Evolutionary conservation across 2,329 filamentous ascomycete species (phyloP), one percentile per base, ranked within the genome.

Genomic region (Scopulariopsis brevicaulis): DNA sequence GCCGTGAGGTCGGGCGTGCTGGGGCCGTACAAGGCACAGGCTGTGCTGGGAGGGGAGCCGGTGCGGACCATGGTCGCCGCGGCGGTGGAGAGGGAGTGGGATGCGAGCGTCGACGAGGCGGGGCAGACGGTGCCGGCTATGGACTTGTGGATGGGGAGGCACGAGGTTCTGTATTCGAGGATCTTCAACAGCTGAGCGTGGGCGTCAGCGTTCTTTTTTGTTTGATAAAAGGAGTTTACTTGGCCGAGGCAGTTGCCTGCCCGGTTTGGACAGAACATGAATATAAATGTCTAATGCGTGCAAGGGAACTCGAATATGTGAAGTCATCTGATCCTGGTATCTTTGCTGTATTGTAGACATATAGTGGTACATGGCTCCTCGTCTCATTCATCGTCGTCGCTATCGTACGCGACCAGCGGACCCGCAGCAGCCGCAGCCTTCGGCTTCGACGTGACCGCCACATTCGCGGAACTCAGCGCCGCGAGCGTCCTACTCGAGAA

Each of bases 401-500:
- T 96, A 58, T 85, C 91, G 67, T 99, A 99, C 28, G 81, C 88
- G 22, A 96, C 94, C 63, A 97, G 73, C 7, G 90, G 88, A 1
- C 89, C 90, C 20, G 81, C 71, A 32, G 82, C 63, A 11, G 70
- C 73, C 32, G 79, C 73, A 11, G 79, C 71, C 56, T 83, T 78
- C 25, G 76, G 71, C 67, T 80, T 82, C 35, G 77, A 75, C 50
- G 80, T 75, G 55, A 83, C 75, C 10, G 79, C 70, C 3, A 82
- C 75, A 63, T 78, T 77, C 58, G 79, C 74, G 61, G 75, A 74
- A 66, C 85, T 86, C 59, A 99, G 71, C 2, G 90, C 90, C 4
- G 88, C 89, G 60, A 97, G 74, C 8, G 92, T 96, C 57, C 85
- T 89, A 60, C 81, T 85, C 0, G 90, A 94, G 60, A 97, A 83